Evolutionary conservation across 108 stramenopile species (phyloP).

Genomic region (Skeletonema menzelii): DNA sequence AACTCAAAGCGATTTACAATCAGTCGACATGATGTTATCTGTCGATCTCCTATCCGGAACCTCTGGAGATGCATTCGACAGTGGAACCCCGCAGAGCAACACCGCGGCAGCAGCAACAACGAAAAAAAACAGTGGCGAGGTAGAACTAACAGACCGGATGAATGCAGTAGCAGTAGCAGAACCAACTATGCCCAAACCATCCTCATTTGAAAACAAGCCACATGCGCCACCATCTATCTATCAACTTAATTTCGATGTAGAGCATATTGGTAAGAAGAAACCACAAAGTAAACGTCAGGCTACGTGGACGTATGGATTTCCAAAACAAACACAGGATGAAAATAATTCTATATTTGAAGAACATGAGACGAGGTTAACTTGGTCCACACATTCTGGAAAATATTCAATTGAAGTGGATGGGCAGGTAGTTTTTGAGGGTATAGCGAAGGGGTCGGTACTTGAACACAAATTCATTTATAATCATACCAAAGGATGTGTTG

Average conservation of each 20-base stretch:
- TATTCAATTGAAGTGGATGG: slow-evolving; percentile 32
- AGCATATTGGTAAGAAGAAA: slow-evolving; percentile 36
- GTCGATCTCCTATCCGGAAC: neutral
- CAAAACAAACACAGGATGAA: neutral
- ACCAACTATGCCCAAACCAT: neutral
- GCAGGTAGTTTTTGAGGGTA: slow-evolving; percentile 9
- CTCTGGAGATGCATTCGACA: neutral
- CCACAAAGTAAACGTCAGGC: slow-evolving; percentile 37
- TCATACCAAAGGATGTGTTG: slow-evolving; percentile 18
- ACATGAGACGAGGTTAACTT: slow-evolving; percentile 28
- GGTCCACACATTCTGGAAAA: slow-evolving; percentile 42
- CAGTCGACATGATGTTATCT: neutral
- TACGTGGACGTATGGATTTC: slow-evolving; percentile 29
- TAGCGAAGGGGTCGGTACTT: slow-evolving; percentile 33
- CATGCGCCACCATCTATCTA: slow-evolving; percentile 5
- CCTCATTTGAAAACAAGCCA: neutral
- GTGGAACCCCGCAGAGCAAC: no score
- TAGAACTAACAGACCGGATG: neutral
- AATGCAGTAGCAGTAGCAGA: neutral
- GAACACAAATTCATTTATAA: slow-evolving; percentile 37
- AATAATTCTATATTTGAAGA: neutral
- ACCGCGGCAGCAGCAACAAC: neutral
- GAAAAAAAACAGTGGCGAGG: neutral
- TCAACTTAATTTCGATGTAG: slow-evolving; percentile 35
- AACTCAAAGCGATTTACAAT: neutral